Evolutionary conservation across 768 basidiomycete genomes (phyloP), one percentile per base, ranked within the genome.

Genomic region (Russula griseocarnosa): DNA sequence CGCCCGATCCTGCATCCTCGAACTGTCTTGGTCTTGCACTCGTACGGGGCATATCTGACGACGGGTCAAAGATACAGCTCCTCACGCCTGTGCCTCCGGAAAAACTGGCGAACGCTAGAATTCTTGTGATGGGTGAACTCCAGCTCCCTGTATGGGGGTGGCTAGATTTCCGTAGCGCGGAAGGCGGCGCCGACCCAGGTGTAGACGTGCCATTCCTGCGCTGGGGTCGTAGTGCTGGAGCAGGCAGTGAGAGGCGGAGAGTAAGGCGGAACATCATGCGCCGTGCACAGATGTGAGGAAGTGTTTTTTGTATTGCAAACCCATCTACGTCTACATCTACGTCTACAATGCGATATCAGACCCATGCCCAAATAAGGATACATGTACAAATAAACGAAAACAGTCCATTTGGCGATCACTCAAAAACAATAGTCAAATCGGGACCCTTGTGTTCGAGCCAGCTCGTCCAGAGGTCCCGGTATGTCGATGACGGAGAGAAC

Each of bases 251-350:
- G 66, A 83, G 80, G 69, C 80, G 86, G 73, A 78, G 86, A 49
- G 85, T 92, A 51, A 81, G 94, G 73, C 80, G 93, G 71, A 96
- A 96, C 76, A 73, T 97, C 72, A 92, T 94, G 92, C 79, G 94
- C 28, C 84, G 83, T 67, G 86, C 83, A 8, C 91, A 93, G 74
- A 81, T 83, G 81, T 88, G 73, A 71, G 20, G 73, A 70, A 11
- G 47, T 26, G 1, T 50, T 50, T 28, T 24, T 24, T 30, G 38
- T 22, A 46, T n/a, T 34, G 46, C 24, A 32, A 26, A n/a, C 34
- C 13, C 36, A 49, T 52, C 44, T 38, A 46, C 22, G 7, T 34
- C 34, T 34, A 34, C 36, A 49, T 52, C 44, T 38, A 46, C 22
- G 7, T 34, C 34, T 34, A 34, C 34, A 3, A 47, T 53, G 22